Conservation (phyloP, 805 yeast species). For the Myxozyma neotropica region DNA sequence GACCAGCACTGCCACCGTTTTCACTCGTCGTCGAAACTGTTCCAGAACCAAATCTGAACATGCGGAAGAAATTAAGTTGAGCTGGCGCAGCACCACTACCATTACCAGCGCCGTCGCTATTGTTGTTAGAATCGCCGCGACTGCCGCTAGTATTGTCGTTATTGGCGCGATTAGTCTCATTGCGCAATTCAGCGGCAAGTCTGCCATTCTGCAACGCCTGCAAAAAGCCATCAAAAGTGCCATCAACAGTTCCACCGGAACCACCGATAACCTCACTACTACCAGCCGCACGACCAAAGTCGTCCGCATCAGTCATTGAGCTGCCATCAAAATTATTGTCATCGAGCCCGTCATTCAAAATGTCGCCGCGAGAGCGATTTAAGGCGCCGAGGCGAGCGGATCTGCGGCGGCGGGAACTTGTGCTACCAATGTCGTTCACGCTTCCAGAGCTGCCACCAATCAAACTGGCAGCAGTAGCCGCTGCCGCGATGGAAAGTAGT, state of each 20-base stretch:
- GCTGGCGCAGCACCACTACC: constrained; percentile 4
- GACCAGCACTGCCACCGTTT: neutral
- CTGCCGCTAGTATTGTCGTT: neutral
- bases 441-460: constrained; percentile 38
- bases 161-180: constrained; percentile 30
- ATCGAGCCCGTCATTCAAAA: neutral
- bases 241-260: constrained; percentile 40
- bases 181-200: constrained; percentile 46
- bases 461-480: constrained; percentile 49
- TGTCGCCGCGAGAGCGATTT: neutral
- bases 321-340: neutral
- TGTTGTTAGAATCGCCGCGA: constrained; percentile 36
- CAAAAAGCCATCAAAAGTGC: constrained; percentile 52
- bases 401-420: constrained; percentile 3
- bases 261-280: constrained; percentile 4
- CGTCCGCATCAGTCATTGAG: neutral
- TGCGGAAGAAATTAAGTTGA: constrained; percentile 42
- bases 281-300: neutral
- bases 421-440: neutral
- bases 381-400: neutral
- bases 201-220: constrained; percentile 47
- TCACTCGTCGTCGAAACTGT: neutral
- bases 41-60: constrained; percentile 41
- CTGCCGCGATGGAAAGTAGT: constrained; percentile 50
- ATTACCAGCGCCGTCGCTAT: neutral